Base-by-base conservation (phyloP, 192 early-diverging fungal species). In the Coemansia sp. region DNA sequence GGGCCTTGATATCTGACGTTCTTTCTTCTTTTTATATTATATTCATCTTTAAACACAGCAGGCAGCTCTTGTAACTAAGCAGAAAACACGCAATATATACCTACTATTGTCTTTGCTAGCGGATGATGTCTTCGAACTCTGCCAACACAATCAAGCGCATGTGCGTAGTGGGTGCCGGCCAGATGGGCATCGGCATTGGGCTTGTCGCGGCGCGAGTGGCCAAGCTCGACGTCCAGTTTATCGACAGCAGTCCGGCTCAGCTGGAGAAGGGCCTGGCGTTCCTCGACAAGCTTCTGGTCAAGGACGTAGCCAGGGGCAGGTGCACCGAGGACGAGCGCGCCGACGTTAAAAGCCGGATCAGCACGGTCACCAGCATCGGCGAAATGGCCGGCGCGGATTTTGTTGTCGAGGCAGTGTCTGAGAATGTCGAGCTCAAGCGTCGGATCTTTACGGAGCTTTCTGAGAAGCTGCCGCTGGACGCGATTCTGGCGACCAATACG, bases 401-500 rank as follows among this genome's bases (percentile, higher is more conserved):
- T 81, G 89, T 90, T n/a, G 88, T 98, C 66, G 97, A 98, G 72
- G 94, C 95, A 0, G 89, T 92, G 13, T 89, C 87, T 1, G 95
- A 98, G 76, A 93, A 95, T 76, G 75, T 85, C 11, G 68, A 83
- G 14, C 76, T 96, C 53, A 98, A 98, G 83, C 83, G 83, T 50
- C 85, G 84, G 45, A 76, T 98, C 34, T 96, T 98, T 67, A 54
- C 64, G 24, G 84, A 89, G 52, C 83, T 98, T 22, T 89, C 90
- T 65, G 73, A 83, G 62, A 69, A 84, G 20, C 84, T 87, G 30
- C 84, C 86, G 1, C 49, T 69, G 19, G 72, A 88, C 47, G 88
- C 91, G 8, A 95, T 98, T 60, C 83, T 98, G 13, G 90, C 94
- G 23, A 88, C 97, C 59, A 98, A 98, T 84, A 98, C 97, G n/a